Base-by-base conservation (phyloP, 73 alveolate genomes). In the Paramecium bursaria region DNA sequence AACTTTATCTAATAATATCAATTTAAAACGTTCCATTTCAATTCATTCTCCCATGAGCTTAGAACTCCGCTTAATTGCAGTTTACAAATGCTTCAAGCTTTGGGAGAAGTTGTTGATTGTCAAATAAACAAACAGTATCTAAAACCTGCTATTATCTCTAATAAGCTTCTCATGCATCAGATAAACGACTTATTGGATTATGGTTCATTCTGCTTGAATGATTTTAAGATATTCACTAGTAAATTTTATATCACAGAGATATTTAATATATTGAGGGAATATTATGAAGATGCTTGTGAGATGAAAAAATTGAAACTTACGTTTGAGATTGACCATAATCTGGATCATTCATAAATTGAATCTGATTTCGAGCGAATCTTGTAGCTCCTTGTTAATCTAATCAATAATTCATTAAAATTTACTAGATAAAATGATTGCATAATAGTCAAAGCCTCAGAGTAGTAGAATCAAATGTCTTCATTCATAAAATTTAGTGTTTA, bases 391-490 rank as follows among this genome's bases (percentile, higher is more conserved):
- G 75, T 79, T 39, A 79, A 79, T 54, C 54, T 79, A 42, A 26
- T 79, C 10, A 79, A 73, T 55, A 79, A 79, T 52, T 79, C 89
- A 14, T 73, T 79, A 13, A 79, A 79, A 55, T 79, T 79, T 47
- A 79, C 89, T 29, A 61, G 74, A 21, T 49, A 79, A 79, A 52
- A 79, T 39, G 88, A 61, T 30, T 35, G 30, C 3, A 75, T 75
- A 15, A 48, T 25, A 48, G 39, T 75, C 22, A 50, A 23, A n/a
- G 88, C 88, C n/a, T 48, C 51, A 54, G 26, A 44, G 4, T 39
- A 39, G 73, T 42, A 42, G 19, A 53, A 42, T 3, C 17, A 23
- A 5, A 48, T 48, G 35, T 54, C 67, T 19, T 33, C 51, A 17
- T 79, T 31, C 22, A 79, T 79, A 7, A 79, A 50, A 55, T 31